Percentiles rank a stretch among this genome's conserved stretches.
Conservation (phyloP, 2,329 filamentous ascomycete species). For the Zasmidium citrigriseum region DNA sequence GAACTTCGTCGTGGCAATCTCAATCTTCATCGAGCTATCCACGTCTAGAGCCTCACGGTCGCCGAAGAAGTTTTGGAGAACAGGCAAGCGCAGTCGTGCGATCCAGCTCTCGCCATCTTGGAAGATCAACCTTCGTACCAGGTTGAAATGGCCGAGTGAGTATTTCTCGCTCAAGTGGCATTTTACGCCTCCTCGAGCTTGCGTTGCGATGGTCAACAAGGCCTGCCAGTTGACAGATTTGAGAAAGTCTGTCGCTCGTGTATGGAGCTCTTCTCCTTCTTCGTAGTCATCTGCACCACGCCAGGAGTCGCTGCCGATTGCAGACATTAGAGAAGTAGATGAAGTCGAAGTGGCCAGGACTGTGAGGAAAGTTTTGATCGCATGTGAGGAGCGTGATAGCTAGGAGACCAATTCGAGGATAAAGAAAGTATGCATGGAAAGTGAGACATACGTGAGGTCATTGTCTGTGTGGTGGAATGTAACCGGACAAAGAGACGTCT, state of each 20-base stretch:
- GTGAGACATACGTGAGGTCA: too few species aligned
- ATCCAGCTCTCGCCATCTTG: slow-evolving; percentile 5
- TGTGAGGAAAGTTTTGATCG: too few species aligned
- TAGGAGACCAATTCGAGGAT: too few species aligned
- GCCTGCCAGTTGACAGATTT: not conserved
- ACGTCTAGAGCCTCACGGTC: slow-evolving; percentile 3
- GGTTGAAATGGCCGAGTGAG: slow-evolving; percentile 7
- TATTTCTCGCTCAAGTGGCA: slow-evolving; percentile 5
- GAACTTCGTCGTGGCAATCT: slow-evolving; percentile 5
- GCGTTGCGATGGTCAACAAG: not conserved
- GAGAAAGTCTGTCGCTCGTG: not conserved
- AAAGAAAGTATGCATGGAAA: too few species aligned
- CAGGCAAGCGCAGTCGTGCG: slow-evolving; percentile 1
- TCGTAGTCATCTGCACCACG: too few species aligned
- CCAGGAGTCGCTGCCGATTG: too few species aligned
- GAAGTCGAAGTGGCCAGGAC: too few species aligned
- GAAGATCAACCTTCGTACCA: slow-evolving; percentile 5
- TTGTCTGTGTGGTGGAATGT: too few species aligned
- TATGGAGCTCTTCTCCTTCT: not conserved
- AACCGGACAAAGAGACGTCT: too few species aligned
- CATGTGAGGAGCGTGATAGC: too few species aligned
- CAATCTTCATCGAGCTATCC: not conserved
- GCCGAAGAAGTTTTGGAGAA: not conserved
- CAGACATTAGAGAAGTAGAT: too few species aligned
- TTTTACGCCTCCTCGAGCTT: not conserved